Conservation (phyloP, 257 asterid species). For the Solanum medicagineum region DNA sequence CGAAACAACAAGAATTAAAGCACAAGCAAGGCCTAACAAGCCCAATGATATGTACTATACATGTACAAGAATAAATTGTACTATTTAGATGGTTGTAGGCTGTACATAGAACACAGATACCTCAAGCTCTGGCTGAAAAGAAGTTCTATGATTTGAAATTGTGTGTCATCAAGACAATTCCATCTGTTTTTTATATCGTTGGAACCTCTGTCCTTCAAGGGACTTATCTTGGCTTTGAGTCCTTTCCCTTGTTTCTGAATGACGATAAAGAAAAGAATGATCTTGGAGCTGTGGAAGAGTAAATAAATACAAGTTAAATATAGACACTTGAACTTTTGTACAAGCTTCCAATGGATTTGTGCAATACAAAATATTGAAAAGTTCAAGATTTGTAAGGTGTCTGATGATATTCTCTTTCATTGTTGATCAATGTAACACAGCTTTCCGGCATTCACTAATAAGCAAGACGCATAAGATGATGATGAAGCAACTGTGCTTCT, state of each 20-base stretch:
- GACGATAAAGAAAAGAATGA: conserved; percentile 8
- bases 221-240: conserved; percentile 6
- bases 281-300: conserved; percentile 1
- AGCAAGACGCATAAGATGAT: not conserved
- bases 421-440: not conserved
- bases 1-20: not conserved
- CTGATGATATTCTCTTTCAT: not conserved
- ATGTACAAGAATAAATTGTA: not conserved
- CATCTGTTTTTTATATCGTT: not conserved
- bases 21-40: not conserved
- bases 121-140: not conserved
- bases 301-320: not conserved
- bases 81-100: not conserved
- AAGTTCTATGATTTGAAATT: not conserved
- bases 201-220: not conserved
- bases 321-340: not conserved
- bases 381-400: not conserved
- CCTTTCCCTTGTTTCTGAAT: conserved; percentile 11
- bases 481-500: not conserved
- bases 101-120: not conserved
- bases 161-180: not conserved
- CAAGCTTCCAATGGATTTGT: not conserved
- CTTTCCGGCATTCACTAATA: not conserved
- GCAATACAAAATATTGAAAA: not conserved
- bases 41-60: not conserved